A percentile compares a stretch with the other conserved stretches of the same genome.
Conservation (phyloP, 306 rosid genomes). For the Cucumis sativus region DNA sequence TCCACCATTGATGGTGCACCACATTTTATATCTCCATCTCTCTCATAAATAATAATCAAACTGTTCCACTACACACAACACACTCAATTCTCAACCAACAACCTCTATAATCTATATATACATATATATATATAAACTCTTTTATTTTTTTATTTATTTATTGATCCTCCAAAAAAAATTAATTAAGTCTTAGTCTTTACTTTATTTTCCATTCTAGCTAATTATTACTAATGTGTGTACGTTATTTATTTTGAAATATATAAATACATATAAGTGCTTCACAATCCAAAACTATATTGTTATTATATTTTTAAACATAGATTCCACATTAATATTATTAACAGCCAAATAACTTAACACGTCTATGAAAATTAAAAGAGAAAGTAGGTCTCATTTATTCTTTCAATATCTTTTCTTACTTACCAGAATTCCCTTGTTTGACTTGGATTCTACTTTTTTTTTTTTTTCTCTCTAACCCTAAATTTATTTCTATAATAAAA, state of each 20-base stretch:
- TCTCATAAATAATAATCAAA: neutral
- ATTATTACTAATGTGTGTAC: neutral
- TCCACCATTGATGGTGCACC: constrained; percentile 29
- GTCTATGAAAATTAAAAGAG: neutral
- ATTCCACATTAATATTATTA: neutral
- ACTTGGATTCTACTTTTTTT: neutral
- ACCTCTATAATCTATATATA: too few relatives aligned
- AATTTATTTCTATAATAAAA: too few relatives aligned
- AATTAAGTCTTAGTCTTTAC: neutral
- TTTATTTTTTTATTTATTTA: too few relatives aligned
- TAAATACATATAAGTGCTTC: neutral
- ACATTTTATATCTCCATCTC: neutral
- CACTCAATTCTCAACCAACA: neutral
- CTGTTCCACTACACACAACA: constrained; percentile 6
- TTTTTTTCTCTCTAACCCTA: too few relatives aligned
- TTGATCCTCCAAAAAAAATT: neutral
- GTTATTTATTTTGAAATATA: neutral
- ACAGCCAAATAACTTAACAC: neutral
- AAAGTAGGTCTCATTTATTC: neutral
- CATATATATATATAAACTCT: too few relatives aligned
- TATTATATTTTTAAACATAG: too few relatives aligned
- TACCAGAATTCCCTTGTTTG: neutral
- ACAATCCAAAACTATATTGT: too few relatives aligned
- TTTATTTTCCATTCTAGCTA: neutral
- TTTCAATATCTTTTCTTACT: neutral